A percentile compares a stretch with the other conserved stretches of the same genome.
Conservation (phyloP, 108 stramenopile genomes). For the Fragilaria crotonensis region DNA sequence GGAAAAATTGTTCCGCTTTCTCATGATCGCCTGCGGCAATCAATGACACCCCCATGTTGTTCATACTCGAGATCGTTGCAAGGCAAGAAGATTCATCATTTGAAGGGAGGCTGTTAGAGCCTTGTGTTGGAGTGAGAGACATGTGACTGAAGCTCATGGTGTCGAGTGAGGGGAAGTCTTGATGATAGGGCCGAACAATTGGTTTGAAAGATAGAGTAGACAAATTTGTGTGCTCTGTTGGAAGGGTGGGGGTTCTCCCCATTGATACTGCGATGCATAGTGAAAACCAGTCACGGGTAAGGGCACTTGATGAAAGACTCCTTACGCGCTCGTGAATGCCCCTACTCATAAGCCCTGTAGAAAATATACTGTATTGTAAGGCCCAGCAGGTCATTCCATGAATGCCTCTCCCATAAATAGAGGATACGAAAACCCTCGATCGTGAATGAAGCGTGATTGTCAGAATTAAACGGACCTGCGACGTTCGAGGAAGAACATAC, state of each 20-base stretch:
- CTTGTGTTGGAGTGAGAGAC: too few species aligned
- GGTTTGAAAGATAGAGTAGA: background rate
- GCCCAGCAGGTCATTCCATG: too few species aligned
- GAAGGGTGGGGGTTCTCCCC: background rate
- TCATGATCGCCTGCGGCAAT: constrained; percentile 11
- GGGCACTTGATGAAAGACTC: background rate
- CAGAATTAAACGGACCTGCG: too few species aligned
- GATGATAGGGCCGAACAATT: background rate
- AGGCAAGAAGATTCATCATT: background rate
- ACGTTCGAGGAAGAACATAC: too few species aligned
- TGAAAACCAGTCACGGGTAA: too few species aligned
- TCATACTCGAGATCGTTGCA: constrained; percentile 13
- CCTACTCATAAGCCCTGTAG: too few species aligned
- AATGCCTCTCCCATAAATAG: too few species aligned
- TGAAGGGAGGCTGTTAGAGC: too few species aligned
- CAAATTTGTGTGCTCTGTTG: background rate
- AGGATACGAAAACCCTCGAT: too few species aligned
- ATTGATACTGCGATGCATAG: background rate
- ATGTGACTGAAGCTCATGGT: too few species aligned
- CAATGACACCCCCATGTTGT: constrained; percentile 15
- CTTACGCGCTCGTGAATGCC: background rate
- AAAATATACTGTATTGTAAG: too few species aligned
- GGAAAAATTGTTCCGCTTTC: constrained; percentile 21
- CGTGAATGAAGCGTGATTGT: too few species aligned
- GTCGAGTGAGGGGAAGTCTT: background rate